These are phyloP conservation scores for Tylopilus subfusipes DNA, from an alignment of 768 basidiomycete genomes.

Conservation along the genomic window DNA sequence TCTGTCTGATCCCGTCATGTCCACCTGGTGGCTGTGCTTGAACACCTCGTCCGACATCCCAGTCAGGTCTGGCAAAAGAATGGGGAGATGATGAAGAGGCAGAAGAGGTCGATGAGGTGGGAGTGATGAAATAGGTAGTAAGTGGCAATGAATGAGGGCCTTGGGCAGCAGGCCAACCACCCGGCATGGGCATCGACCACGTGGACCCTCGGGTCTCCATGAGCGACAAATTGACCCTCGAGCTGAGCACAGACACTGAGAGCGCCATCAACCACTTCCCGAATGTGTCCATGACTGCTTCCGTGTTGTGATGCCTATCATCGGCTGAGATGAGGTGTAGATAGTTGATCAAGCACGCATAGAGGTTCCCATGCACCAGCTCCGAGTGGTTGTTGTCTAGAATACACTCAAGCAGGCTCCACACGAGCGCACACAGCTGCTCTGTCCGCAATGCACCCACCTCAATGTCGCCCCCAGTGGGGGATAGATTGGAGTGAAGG, in stretches of 20 bases:
- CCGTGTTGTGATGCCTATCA: constrained; percentile 12
- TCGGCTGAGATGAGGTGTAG: constrained; percentile 56
- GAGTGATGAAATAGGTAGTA: too few species aligned
- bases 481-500: too few species aligned
- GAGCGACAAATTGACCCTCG: constrained; percentile 40
- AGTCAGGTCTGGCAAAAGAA: too few species aligned
- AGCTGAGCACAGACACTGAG: constrained; percentile 34
- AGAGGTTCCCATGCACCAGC: constrained; percentile 91
- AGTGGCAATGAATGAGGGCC: too few species aligned
- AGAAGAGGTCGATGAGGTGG: too few species aligned
- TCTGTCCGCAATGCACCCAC: constrained; percentile 76
- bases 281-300: constrained; percentile 16
- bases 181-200: constrained; percentile 18
- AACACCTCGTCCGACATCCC: too few species aligned
- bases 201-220: constrained; percentile 36
- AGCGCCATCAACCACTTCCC: constrained; percentile 28
- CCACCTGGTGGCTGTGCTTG: too few species aligned
- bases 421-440: constrained; percentile 69
- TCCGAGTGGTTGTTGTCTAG: constrained; percentile 75
- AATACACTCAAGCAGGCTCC: constrained; percentile 70
- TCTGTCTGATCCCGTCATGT: too few species aligned
- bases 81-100: too few species aligned
- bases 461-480: constrained; percentile 58
- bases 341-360: constrained; percentile 87
- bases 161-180: neutral